Conservation (phyloP, 1,284 basidiomycete species). For the Exobasidium rhododendri region DNA sequence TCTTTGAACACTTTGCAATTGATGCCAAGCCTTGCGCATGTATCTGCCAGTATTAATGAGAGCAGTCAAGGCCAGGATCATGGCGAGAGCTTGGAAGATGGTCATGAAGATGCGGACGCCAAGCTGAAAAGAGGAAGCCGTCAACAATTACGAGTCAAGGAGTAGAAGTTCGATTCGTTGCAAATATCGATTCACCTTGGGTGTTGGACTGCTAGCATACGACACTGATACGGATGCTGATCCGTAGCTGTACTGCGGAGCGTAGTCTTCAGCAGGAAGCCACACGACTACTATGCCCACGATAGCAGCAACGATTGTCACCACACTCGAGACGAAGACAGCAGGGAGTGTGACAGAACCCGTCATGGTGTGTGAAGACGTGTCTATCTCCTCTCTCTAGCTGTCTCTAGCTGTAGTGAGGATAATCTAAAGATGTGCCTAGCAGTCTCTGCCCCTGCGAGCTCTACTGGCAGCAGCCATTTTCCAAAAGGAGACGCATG, state of each 20-base stretch:
- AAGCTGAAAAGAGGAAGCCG: background rate
- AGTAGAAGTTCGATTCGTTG: no score
- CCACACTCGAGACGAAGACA: background rate
- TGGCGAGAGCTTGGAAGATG: background rate
- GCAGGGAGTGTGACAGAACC: background rate
- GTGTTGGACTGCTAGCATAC: no score
- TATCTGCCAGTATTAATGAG: background rate
- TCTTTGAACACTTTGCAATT: background rate
- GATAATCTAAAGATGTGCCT: no score
- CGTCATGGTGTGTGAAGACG: background rate
- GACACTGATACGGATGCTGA: no score
- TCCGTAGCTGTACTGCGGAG: no score
- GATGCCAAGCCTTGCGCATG: background rate
- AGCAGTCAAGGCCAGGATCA: background rate
- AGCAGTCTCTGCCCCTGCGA: no score
- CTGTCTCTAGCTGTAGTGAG: no score
- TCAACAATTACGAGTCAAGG: no score
- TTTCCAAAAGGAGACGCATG: no score
- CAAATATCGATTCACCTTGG: no score
- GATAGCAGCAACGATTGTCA: background rate
- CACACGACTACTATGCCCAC: background rate
- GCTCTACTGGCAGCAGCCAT: no score
- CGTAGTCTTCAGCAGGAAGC: background rate
- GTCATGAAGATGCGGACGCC: background rate
- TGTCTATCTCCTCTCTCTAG: no score